Evolutionary conservation across 768 basidiomycete genomes (phyloP), one percentile per base, ranked within the genome.

Genomic region (Candolleomyces aberdarensis): DNA sequence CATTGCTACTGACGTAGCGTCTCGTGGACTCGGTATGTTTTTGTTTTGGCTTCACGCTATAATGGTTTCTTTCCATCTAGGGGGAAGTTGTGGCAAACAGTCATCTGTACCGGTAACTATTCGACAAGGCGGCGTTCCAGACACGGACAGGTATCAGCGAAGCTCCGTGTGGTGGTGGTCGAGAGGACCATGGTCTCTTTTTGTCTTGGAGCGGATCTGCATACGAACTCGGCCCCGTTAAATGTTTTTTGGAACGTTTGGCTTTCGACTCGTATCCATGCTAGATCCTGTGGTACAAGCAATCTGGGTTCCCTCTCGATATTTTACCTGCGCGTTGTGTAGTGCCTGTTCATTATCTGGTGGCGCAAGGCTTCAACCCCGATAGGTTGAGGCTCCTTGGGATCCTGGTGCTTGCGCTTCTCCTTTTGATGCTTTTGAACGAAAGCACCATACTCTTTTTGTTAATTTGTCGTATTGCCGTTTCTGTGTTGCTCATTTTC

Each of bases 1-100:
- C 71, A 93, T 98, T 71, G 97, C 97, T 78, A 98, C 97, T 67
- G 97, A 98, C 75, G 96, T 99, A 70, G 97, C 96, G 63, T 97
- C 95, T 73, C 96, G 96, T 87, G 96, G 96, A 85, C 87, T 99
- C 73, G 97, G 97, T 98, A 90, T 82, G 96, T 94, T 71, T 71
- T 81, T 68, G 14, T 31, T 51, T 22, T 40, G 9, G 31, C 20
- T 61, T 49, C 22, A 50, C 41, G 22, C 20, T 36, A 36, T 36
- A 36, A 36, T 36, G 36, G 36, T 39, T 56, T 60, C 63, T 64
- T 58, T 62, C 63, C 66, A 67, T 62, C 65, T 66, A 68, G 60
- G 62, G 36, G 67, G 65, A 65, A 64, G 52, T 26, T 22, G 7
- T 52, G 54, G 60, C 47, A 57, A 51, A 44, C 36, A 36, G 36